Evolutionary conservation across 2,329 filamentous ascomycete species (phyloP), one percentile per base, ranked within the genome.

Genomic region (Ophiostoma quercus): DNA sequence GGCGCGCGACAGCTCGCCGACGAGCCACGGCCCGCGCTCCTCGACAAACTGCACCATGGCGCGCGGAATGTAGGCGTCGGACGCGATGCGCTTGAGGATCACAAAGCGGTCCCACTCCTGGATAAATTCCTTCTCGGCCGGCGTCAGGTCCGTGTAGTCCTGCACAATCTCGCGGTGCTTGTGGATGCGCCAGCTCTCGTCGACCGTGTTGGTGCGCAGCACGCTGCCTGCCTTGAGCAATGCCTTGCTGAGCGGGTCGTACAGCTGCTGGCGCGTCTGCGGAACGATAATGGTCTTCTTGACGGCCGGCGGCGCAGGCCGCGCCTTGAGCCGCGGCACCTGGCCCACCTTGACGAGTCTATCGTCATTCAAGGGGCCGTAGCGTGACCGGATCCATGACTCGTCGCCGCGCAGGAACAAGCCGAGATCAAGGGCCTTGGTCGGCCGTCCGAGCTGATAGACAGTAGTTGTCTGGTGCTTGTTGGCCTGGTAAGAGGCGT

Each of bases 51-150:
- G 79, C 60, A 85, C 75, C 79, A 86, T 86, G 22, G 82, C 80
- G 2, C 80, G 80, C 12, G 84, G 80, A 14, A 88, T 79, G 74
- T 84, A 86, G 3, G 82, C 81, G 39, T 81, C 81, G 4, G 84
- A 83, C 5, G 83, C 84, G 66, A 87, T 77, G 69, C 81, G 82
- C 73, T 84, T 81, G 63, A 79, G 79, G 9, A 85, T 80, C 66
- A 86, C 82, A 73, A 84, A 87, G 0, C 81, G 79, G 71, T 87
- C 85, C 85, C 85, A 88, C 72, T 84, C 83, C 73, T 81, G 80
- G 69, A 88, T 84, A 71, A 84, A 88, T 72, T 87, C 85, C 75
- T 84, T 85, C 74, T 88, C 85, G 19, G 81, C 78, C 2, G 79
- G 75, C 14, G 82, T 82, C 34, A 88, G 81, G 73, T 88, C 85